Percentiles rank a stretch among this genome's conserved stretches.
These are phyloP conservation scores for Xylariaceae sp. DNA, from an alignment of 2,329 filamentous ascomycete genomes.

Conservation along the genomic window DNA sequence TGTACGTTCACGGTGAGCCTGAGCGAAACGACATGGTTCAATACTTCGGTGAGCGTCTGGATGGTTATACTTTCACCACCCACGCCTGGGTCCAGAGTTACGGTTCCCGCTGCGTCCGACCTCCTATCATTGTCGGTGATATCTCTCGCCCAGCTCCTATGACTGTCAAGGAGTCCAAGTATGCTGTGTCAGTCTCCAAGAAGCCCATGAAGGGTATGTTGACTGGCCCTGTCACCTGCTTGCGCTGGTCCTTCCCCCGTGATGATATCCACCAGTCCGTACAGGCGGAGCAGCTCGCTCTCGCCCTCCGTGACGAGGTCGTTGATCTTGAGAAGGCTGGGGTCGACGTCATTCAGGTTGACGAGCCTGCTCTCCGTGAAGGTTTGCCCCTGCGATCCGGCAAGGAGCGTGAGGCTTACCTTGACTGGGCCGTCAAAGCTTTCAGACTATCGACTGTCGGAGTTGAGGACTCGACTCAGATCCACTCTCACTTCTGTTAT, in stretches of 20 bases:
- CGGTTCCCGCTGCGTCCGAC: slow-evolving; percentile 96
- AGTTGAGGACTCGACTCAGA: slow-evolving; percentile 94
- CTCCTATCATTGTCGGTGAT: slow-evolving; percentile 97
- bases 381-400: slow-evolving; percentile 95
- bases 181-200: slow-evolving; percentile 90
- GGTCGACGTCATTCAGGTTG: slow-evolving; percentile 97
- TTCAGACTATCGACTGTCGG: slow-evolving; percentile 95
- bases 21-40: slow-evolving; percentile 99
- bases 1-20: slow-evolving; percentile 97
- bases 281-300: slow-evolving; percentile 96
- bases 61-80: slow-evolving; percentile 98
- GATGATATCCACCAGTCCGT: slow-evolving; percentile 99
- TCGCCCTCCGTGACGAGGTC: slow-evolving; percentile 97
- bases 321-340: slow-evolving; percentile 96
- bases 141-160: slow-evolving; percentile 95
- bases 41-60: slow-evolving; percentile 97
- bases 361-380: slow-evolving; percentile 98
- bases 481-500: slow-evolving; percentile 99
- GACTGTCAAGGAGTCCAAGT: slow-evolving; percentile 99
- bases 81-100: slow-evolving; percentile 99
- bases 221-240: slow-evolving; percentile 96
- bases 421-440: slow-evolving; percentile 94
- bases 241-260: slow-evolving; percentile 99
- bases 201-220: slow-evolving; percentile 99
- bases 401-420: slow-evolving; percentile 93